A percentile compares a stretch with the other conserved stretches of the same genome.
These are phyloP conservation scores for Yamadazyma takamatsuzukensis DNA, from an alignment of 805 yeast genomes.

Conservation along the genomic window DNA sequence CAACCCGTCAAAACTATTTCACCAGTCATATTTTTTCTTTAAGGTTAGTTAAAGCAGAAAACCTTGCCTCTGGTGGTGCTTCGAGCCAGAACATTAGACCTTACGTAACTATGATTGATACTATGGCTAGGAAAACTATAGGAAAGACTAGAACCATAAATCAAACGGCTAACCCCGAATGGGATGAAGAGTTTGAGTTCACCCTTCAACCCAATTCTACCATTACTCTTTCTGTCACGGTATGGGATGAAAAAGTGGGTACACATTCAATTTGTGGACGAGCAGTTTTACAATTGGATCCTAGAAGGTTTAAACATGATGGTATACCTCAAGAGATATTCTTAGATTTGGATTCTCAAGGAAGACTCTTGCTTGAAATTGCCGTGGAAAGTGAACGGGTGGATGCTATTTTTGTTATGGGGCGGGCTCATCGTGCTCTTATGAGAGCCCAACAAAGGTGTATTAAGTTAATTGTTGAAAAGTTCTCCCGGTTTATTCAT, in stretches of 20 bases:
- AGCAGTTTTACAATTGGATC: slow-evolving; percentile 56
- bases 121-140: slow-evolving; percentile 48
- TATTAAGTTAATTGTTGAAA: slow-evolving; percentile 65
- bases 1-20: slow-evolving; percentile 25
- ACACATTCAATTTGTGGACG: slow-evolving; percentile 67
- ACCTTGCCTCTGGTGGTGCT: slow-evolving; percentile 29
- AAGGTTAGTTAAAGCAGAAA: slow-evolving; percentile 60
- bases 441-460: slow-evolving; percentile 63
- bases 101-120: slow-evolving; percentile 61
- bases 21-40: slow-evolving; percentile 60
- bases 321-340: slow-evolving; percentile 62
- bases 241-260: slow-evolving; percentile 64
- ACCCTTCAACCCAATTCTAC: slow-evolving; percentile 37
- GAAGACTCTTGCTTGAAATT: slow-evolving; percentile 61
- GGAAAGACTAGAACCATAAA: slow-evolving; percentile 67
- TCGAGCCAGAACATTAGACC: slow-evolving; percentile 45
- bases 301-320: slow-evolving; percentile 58
- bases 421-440: slow-evolving; percentile 66
- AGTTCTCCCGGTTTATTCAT: slow-evolving; percentile 62
- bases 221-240: slow-evolving; percentile 51
- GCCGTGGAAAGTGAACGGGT: slow-evolving; percentile 76
- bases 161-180: slow-evolving; percentile 65
- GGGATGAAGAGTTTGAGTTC: slow-evolving; percentile 84
- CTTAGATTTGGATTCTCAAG: slow-evolving; percentile 63
- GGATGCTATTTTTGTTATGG: slow-evolving; percentile 79